phyloP scores from a whole-genome alignment of 805 yeast species.

The Lachancea cidri region DNA sequence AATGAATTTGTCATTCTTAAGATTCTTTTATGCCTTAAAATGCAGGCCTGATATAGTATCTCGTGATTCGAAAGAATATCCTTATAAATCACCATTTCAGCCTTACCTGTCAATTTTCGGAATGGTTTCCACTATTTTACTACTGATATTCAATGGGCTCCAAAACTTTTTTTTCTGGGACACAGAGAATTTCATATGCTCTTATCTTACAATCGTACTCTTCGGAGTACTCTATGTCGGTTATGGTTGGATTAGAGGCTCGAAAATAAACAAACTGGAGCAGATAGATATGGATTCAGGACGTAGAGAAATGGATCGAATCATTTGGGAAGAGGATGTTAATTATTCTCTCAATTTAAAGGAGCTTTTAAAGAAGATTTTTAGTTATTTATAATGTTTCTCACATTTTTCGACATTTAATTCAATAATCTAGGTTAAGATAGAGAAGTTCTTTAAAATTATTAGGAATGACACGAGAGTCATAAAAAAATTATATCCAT shows the following conservation, averaged over 20 bases:
- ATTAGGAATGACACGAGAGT: too few species aligned
- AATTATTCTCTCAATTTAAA: constrained; percentile 22
- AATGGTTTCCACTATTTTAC: constrained; percentile 41
- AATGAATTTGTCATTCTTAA: constrained; percentile 55
- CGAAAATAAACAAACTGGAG: constrained; percentile 57
- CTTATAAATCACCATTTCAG: constrained; percentile 61
- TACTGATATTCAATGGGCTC: constrained; percentile 52
- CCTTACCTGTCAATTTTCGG: constrained; percentile 63
- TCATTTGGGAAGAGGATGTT: constrained; percentile 71
- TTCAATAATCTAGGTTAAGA: too few species aligned
- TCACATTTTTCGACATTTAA: too few species aligned
- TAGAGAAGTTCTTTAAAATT: too few species aligned
- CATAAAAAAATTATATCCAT: too few species aligned
- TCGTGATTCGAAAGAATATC: constrained; percentile 55
- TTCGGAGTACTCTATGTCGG: constrained; percentile 45
- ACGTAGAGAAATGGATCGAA: constrained; percentile 70
- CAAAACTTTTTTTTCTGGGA: constrained; percentile 57
- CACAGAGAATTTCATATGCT: constrained; percentile 51
- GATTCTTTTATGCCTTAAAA: constrained; percentile 57
- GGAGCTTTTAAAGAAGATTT: constrained; percentile 13
- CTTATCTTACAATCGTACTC: constrained; percentile 51
- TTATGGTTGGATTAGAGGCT: constrained; percentile 51
- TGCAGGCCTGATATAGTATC: constrained; percentile 56
- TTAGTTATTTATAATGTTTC: constrained; percentile 11
- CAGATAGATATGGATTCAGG: constrained; percentile 76